phyloP scores from a whole-genome alignment of 768 basidiomycete genomes.

The Gloeostereum incarnatum region DNA sequence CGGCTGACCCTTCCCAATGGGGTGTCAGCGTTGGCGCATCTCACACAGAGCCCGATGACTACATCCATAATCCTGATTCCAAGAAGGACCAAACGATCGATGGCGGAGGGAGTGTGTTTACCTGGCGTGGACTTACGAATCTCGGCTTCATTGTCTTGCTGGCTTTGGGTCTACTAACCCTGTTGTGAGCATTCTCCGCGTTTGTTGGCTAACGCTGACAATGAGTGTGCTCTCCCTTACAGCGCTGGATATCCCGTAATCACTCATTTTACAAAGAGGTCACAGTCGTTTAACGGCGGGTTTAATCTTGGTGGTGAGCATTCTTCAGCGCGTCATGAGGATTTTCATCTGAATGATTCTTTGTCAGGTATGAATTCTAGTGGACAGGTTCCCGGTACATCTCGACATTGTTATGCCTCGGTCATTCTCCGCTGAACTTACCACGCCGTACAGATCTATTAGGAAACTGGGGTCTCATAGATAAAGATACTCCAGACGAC shows the following conservation, averaged over 20 bases:
- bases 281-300: conserved; percentile 21
- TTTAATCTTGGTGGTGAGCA: conserved; percentile 46
- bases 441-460: conserved; percentile 2
- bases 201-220: conserved; percentile 4
- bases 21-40: conserved; percentile 27
- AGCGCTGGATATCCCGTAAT: conserved; percentile 28
- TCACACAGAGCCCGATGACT: conserved; percentile 29
- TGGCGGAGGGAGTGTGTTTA: conserved; percentile 33
- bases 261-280: conserved; percentile 18
- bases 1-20: conserved; percentile 37
- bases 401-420: no score
- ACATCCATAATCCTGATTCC: conserved; percentile 33
- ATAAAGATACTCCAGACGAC: conserved; percentile 43
- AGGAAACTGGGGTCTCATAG: conserved; percentile 45
- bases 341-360: not conserved
- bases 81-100: conserved; percentile 28
- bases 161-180: conserved; percentile 17
- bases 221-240: not conserved
- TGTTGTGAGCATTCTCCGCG: conserved; percentile 26
- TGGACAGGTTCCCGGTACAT: conserved; percentile 2
- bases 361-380: not conserved
- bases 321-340: conserved; percentile 31
- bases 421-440: not conserved
- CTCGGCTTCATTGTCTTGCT: conserved; percentile 33
- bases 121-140: conserved; percentile 38